Evolutionary conservation across 148 eudicot species (phyloP).

Genomic region (Limonium bicolor): DNA sequence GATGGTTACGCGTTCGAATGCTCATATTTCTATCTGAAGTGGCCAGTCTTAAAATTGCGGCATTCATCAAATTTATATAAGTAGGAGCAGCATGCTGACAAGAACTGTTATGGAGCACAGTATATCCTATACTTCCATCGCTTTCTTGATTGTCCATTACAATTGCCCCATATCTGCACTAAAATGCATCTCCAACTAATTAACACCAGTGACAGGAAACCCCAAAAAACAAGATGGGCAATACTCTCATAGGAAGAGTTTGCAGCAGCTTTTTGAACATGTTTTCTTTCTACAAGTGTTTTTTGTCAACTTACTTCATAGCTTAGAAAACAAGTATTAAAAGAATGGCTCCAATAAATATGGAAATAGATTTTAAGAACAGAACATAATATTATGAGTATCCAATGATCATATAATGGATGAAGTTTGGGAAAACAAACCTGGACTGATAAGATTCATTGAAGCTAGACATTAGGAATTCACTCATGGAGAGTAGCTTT

Average conservation of each 20-base stretch:
- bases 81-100: slow-evolving; percentile 98
- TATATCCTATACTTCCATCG: slow-evolving; percentile 78
- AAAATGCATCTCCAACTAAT: no score
- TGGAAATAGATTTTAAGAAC: no score
- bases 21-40: slow-evolving; percentile 70
- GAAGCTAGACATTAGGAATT: slow-evolving; percentile 89
- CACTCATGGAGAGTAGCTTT: slow-evolving; percentile 79
- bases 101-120: slow-evolving; percentile 85
- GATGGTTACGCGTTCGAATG: slow-evolving; percentile 84
- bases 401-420: no score
- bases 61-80: slow-evolving; percentile 69
- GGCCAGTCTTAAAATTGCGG: slow-evolving; percentile 90
- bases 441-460: slow-evolving; percentile 93
- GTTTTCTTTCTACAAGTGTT: no score
- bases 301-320: no score
- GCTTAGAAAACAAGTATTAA: no score
- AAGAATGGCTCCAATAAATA: no score
- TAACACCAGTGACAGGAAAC: no score
- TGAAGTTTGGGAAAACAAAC: slow-evolving; percentile 16
- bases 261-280: no score
- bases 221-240: no score
- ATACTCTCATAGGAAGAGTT: no score
- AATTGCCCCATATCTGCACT: slow-evolving; percentile 81
- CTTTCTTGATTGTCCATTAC: slow-evolving; percentile 63
- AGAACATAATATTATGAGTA: no score